phyloP scores from a whole-genome alignment of 179 eudicot genomes.

The Heliamphora ciliata region DNA sequence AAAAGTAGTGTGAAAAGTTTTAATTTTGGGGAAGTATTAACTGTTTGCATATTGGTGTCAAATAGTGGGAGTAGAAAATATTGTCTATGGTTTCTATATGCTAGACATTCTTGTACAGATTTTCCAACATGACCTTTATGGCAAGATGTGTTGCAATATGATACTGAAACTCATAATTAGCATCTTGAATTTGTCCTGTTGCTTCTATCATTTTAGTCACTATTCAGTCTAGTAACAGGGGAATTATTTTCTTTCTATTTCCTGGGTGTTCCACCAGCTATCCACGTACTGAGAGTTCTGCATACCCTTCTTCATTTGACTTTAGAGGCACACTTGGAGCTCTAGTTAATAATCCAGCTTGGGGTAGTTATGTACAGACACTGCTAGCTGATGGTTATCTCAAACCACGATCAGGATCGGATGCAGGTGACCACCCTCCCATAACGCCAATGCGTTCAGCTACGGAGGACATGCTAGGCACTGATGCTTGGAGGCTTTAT shows the following conservation, averaged over 20 bases:
- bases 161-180: not conserved
- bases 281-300: slow-evolving; percentile 96
- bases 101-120: not conserved
- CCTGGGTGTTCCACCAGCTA: slow-evolving; percentile 44
- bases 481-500: slow-evolving; percentile 86
- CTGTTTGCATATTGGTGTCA: not conserved
- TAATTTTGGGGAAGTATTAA: not conserved
- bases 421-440: slow-evolving; percentile 97
- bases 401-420: slow-evolving; percentile 78
- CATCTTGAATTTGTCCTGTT: not conserved
- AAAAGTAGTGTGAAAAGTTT: not conserved
- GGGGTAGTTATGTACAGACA: slow-evolving; percentile 57
- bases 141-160: not conserved
- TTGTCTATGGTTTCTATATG: not conserved
- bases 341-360: slow-evolving; percentile 46
- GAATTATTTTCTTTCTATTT: not conserved
- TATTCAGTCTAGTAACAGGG: not conserved
- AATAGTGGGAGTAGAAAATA: not conserved
- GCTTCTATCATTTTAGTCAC: not conserved
- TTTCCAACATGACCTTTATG: not conserved
- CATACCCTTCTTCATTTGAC: slow-evolving; percentile 90
- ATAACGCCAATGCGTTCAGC: slow-evolving; percentile 90
- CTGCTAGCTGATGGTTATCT: slow-evolving; percentile 53
- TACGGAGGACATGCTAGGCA: slow-evolving; percentile 69
- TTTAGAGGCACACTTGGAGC: slow-evolving; percentile 65